A percentile compares a stretch with the other conserved stretches of the same genome.
phyloP scores from a whole-genome alignment of 306 rosid genomes.

The Vicia sativa region DNA sequence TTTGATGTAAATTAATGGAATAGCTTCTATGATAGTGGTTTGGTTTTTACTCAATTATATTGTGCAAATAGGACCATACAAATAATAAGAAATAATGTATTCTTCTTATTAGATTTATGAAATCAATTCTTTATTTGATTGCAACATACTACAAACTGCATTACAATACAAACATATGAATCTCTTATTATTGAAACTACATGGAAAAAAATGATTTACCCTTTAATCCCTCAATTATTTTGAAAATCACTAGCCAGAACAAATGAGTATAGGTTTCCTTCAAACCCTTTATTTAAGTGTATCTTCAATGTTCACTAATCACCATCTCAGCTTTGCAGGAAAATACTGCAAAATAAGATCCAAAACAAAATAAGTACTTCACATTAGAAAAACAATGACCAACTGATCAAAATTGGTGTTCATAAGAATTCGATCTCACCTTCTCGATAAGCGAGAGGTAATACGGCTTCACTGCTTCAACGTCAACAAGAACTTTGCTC shows the following conservation, averaged over 20 bases:
- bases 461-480: constrained; percentile 73
- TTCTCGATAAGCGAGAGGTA: constrained; percentile 72
- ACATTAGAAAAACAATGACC: background rate
- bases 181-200: background rate
- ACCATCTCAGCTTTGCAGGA: constrained; percentile 47
- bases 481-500: constrained; percentile 67
- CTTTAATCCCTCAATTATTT: background rate
- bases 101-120: too few species aligned
- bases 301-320: background rate
- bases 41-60: too few species aligned
- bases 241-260: background rate
- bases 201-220: background rate
- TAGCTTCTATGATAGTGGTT: too few species aligned
- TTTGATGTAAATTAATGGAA: too few species aligned
- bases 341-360: constrained; percentile 41
- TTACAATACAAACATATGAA: background rate
- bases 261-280: background rate
- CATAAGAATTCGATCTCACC: constrained; percentile 44
- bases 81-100: background rate
- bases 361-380: constrained; percentile 3
- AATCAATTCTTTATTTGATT: background rate
- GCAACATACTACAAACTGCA: background rate
- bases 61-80: background rate
- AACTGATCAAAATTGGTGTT: background rate
- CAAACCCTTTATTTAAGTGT: background rate